Evolutionary conservation across 306 rosid genomes (phyloP).

Genomic region (Lathyrus sativus): DNA sequence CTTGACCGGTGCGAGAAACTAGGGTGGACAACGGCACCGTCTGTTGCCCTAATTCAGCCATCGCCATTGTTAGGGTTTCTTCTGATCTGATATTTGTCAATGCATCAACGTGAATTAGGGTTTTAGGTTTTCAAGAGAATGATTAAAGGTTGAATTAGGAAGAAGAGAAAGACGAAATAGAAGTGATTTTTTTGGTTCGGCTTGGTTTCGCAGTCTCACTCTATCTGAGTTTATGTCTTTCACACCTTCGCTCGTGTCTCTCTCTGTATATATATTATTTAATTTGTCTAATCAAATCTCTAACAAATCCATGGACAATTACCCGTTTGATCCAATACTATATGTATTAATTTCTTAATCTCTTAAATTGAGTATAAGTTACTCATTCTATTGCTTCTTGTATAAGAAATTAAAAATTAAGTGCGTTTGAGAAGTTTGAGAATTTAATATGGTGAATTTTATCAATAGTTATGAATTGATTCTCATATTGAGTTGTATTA

Average conservation of each 20-base stretch:
- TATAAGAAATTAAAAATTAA: too few species aligned
- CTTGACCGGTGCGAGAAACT: conserved; percentile 79
- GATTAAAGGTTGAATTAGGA: neutral
- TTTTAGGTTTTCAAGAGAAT: neutral
- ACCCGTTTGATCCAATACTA: too few species aligned
- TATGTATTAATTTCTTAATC: too few species aligned
- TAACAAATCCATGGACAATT: too few species aligned
- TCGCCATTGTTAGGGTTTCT: conserved; percentile 59
- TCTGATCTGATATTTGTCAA: conserved; percentile 37
- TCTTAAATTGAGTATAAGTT: too few species aligned
- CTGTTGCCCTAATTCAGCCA: conserved; percentile 89
- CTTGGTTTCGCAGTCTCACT: neutral
- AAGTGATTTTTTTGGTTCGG: neutral
- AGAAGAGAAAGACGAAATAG: conserved; percentile 4
- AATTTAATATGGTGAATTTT: too few species aligned
- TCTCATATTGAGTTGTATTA: too few species aligned
- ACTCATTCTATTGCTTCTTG: too few species aligned
- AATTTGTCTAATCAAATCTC: too few species aligned
- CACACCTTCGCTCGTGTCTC: neutral
- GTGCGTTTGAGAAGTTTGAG: too few species aligned
- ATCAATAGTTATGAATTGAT: too few species aligned
- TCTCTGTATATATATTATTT: neutral
- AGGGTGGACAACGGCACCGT: conserved; percentile 89
- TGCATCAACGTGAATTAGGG: conserved; percentile 39
- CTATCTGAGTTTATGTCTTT: neutral